phyloP scores from a whole-genome alignment of 192 early-diverging fungal genomes.

The Coemansia sp. region DNA sequence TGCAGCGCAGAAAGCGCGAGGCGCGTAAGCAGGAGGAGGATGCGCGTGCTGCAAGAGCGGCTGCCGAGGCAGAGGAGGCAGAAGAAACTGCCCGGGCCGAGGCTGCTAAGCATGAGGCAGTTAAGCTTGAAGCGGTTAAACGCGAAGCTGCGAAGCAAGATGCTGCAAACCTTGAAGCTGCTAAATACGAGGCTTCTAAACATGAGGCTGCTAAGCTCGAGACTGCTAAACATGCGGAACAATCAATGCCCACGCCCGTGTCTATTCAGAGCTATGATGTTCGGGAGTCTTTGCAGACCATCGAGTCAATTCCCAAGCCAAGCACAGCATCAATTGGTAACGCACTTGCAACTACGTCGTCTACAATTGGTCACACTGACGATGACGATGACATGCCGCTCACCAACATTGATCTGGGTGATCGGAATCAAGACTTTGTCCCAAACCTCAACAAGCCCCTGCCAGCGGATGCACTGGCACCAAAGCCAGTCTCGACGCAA shows the following conservation, averaged over 20 bases:
- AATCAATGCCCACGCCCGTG: conserved; percentile 5
- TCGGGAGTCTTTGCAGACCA: neutral
- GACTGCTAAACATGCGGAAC: neutral
- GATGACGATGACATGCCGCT: conserved; percentile 32
- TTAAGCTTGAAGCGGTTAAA: neutral
- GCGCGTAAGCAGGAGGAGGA: conserved; percentile 31
- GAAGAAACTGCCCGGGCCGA: neutral
- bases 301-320: neutral
- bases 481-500: neutral
- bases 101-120: neutral
- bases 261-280: neutral
- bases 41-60: conserved; percentile 10
- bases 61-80: conserved; percentile 10
- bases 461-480: conserved; percentile 1
- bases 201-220: neutral
- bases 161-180: neutral
- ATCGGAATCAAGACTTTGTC: neutral
- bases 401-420: conserved; percentile 18
- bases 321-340: neutral
- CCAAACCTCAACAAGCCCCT: conserved; percentile 21
- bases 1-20: conserved; percentile 49
- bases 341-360: neutral
- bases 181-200: neutral
- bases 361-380: conserved; percentile 11
- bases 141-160: neutral